Evolutionary conservation across 495 filamentous ascomycete species (phyloP).

Genomic region (Ramalina peruviana): DNA sequence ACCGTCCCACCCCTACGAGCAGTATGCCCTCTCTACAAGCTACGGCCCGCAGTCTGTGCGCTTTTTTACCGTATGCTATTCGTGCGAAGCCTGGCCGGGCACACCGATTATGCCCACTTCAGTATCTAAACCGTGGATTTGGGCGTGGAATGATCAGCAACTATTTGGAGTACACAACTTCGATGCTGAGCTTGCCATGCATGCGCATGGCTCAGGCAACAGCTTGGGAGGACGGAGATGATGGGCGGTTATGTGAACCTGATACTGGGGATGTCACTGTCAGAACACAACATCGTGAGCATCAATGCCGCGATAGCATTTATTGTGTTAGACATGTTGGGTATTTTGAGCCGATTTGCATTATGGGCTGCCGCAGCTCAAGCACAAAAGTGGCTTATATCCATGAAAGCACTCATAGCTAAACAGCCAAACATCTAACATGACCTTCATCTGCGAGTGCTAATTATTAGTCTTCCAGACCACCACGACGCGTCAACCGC

Average conservation of each 20-base stretch:
- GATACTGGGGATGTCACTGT: conserved; percentile 13
- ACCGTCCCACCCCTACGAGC: not conserved
- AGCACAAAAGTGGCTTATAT: too few relatives aligned
- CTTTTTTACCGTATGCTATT: conserved; percentile 15
- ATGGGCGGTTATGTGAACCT: conserved; percentile 18
- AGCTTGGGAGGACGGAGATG: conserved; percentile 14
- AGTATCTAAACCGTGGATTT: conserved; percentile 19
- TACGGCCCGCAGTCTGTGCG: conserved; percentile 6
- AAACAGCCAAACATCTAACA: too few relatives aligned
- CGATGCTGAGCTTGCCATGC: conserved; percentile 16
- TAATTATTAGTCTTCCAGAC: too few relatives aligned
- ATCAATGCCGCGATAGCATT: not conserved
- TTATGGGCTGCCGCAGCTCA: too few relatives aligned
- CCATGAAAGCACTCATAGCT: too few relatives aligned
- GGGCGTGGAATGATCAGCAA: conserved; percentile 21
- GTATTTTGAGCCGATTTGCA: too few relatives aligned
- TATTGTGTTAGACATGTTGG: too few relatives aligned
- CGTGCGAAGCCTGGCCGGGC: conserved; percentile 9
- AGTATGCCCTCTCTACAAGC: not conserved
- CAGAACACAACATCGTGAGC: conserved; percentile 5
- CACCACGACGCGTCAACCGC: too few relatives aligned
- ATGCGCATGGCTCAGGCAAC: conserved; percentile 9
- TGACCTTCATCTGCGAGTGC: too few relatives aligned
- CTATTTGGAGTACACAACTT: conserved; percentile 6
- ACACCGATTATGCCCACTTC: conserved; percentile 7